These are phyloP conservation scores for Blastocystis sp. DNA, from an alignment of 352 stramenopile genomes.

Conservation along the genomic window DNA sequence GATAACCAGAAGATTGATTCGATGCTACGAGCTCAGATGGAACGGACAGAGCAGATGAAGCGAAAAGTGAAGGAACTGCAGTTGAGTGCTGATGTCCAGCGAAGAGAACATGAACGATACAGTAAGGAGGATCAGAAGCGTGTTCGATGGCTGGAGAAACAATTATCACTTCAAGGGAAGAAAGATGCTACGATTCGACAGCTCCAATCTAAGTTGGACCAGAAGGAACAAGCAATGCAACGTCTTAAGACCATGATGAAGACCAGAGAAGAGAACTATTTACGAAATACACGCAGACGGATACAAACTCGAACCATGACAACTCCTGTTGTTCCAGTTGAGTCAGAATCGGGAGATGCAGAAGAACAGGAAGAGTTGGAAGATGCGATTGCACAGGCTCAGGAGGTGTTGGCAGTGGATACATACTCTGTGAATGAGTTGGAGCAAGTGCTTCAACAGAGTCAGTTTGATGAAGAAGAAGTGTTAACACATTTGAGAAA, in stretches of 20 bases:
- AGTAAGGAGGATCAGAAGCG: constrained; percentile 46
- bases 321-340: neutral
- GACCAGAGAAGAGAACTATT: neutral
- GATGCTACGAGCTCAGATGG: neutral
- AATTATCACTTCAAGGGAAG: neutral
- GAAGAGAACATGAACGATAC: constrained; percentile 33
- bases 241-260: constrained; percentile 23
- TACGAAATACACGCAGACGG: neutral
- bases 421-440: neutral
- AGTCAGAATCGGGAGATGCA: neutral
- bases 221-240: constrained; percentile 29
- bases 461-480: neutral
- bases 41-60: neutral
- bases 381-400: neutral
- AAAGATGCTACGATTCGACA: constrained; percentile 30
- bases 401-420: neutral
- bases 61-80: constrained; percentile 28
- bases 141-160: constrained; percentile 30
- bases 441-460: neutral
- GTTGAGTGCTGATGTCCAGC: constrained; percentile 1
- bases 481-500: neutral
- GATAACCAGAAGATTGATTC: constrained; percentile 2
- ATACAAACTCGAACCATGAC: neutral
- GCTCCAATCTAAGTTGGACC: constrained; percentile 8
- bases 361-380: constrained; percentile 9